Evolutionary conservation across 306 rosid genomes (phyloP).

Genomic region (Cucurbita moschata): DNA sequence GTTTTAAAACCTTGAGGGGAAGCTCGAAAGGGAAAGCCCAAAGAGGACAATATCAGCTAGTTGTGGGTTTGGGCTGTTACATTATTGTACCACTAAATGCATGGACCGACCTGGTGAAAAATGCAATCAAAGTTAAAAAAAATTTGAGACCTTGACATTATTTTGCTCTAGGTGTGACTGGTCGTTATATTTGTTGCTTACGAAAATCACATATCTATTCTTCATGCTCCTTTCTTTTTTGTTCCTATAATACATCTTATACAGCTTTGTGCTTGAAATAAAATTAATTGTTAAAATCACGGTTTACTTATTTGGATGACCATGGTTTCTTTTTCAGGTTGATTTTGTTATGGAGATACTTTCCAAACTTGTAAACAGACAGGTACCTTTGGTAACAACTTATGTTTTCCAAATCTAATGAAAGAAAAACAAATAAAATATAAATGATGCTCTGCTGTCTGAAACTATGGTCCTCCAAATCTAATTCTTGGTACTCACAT

Average conservation of each 20-base stretch:
- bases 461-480: neutral
- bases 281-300: neutral
- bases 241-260: neutral
- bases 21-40: no score
- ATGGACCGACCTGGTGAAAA: no score
- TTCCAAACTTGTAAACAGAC: conserved; percentile 73
- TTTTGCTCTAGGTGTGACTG: neutral
- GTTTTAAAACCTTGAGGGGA: no score
- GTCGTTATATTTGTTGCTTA: no score
- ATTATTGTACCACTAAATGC: no score
- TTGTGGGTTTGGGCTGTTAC: no score
- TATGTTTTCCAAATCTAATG: neutral
- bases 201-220: neutral
- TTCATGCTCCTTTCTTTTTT: neutral
- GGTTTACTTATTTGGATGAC: neutral
- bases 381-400: conserved; percentile 30
- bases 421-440: neutral
- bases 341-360: conserved; percentile 99
- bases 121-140: no score
- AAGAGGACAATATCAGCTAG: no score
- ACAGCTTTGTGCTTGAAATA: neutral
- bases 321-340: conserved; percentile 45
- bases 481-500: neutral
- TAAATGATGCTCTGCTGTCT: neutral
- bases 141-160: neutral